Evolutionary conservation across 2,329 filamentous ascomycete species (phyloP).

Genomic region (Exophiala xenobiotica): DNA sequence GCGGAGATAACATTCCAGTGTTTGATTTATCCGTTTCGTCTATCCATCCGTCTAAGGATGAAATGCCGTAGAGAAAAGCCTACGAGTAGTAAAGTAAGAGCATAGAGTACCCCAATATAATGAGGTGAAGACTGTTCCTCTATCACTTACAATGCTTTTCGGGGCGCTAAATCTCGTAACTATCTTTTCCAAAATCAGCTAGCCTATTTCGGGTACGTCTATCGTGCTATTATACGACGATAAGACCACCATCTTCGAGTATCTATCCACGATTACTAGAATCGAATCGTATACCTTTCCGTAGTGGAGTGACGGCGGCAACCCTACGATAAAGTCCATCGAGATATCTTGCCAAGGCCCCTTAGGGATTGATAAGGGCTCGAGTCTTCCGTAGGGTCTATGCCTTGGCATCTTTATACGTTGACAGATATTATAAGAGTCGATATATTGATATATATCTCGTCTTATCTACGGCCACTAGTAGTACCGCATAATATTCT

Average conservation of each 20-base stretch:
- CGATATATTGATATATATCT: slow-evolving; percentile 6
- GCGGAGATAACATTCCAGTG: slow-evolving; percentile 11
- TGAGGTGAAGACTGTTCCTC: slow-evolving; percentile 10
- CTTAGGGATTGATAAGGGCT: not conserved
- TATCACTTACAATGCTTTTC: slow-evolving; percentile 8
- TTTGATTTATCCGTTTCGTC: slow-evolving; percentile 15
- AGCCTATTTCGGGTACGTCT: slow-evolving; percentile 5
- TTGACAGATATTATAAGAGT: slow-evolving; percentile 3
- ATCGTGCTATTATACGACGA: slow-evolving; percentile 2
- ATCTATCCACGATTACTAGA: slow-evolving; percentile 4
- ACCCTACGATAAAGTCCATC: slow-evolving; percentile 11
- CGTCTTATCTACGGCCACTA: slow-evolving; percentile 1
- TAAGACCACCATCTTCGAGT: slow-evolving; percentile 10
- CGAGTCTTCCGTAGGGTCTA: slow-evolving; percentile 2
- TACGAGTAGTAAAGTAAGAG: slow-evolving; percentile 3
- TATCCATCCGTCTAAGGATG: slow-evolving; percentile 12
- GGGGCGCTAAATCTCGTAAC: slow-evolving; percentile 11
- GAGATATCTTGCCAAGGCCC: slow-evolving; percentile 1
- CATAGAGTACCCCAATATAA: slow-evolving; percentile 10
- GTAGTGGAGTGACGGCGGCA: slow-evolving; percentile 1
- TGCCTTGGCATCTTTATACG: slow-evolving; percentile 1
- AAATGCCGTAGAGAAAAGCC: slow-evolving; percentile 13
- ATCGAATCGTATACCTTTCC: slow-evolving; percentile 16
- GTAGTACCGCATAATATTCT: not conserved
- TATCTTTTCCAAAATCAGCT: slow-evolving; percentile 13